Base-by-base conservation (phyloP, 176 grass and related monocot genomes). In the Tuctoria greenei region DNA sequence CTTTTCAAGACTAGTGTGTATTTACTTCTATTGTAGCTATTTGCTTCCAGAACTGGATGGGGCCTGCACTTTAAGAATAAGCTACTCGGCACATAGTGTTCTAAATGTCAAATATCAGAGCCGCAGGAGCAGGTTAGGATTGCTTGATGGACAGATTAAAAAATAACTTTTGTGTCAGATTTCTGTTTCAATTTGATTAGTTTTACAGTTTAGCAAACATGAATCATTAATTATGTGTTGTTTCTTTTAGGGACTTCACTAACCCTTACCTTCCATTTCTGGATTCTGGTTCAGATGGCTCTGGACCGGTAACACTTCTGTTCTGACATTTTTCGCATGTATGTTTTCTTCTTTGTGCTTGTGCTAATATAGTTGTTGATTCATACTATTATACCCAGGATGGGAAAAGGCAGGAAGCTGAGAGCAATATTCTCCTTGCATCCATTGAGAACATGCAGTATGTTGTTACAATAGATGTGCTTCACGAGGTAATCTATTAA, bases 401-500 rank as follows among this genome's bases (percentile, higher is more conserved):
- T 84, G 88, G 84, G 41, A 89, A 88, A 74, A 98, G 86, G 69
- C 82, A 87, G 64, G 91, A 98, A 36, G 60, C 89, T 81, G 90
- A 93, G 58, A 98, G 95, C 67, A 98, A 98, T 83, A 85, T 98
- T 67, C 89, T 98, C 35, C 77, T 98, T 75, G 95, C 95, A 73
- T 92, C 95, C 18, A 83, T 98, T 71, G 89, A 98, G 80, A 98
- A 98, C 63, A 98, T 98, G 95, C 95, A 98, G 80, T 98, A 98
- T 86, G 80, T 88, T 76, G 89, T 98, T 75, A 94, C 95, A 69
- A 86, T 98, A 64, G 95, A 98, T 63, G 95, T 89, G n/a, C 86
- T 98, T 90, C 91, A 98, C 9, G 88, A 90, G 58, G 95, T 98
- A 94, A 78, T 82, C 18, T 84, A 49, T 70, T 62, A 15, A 63